Evolutionary conservation across 371 early-diverging fungal genomes (phyloP), one percentile per base, ranked within the genome.

Genomic region (Apophysomyces trapeziformis): DNA sequence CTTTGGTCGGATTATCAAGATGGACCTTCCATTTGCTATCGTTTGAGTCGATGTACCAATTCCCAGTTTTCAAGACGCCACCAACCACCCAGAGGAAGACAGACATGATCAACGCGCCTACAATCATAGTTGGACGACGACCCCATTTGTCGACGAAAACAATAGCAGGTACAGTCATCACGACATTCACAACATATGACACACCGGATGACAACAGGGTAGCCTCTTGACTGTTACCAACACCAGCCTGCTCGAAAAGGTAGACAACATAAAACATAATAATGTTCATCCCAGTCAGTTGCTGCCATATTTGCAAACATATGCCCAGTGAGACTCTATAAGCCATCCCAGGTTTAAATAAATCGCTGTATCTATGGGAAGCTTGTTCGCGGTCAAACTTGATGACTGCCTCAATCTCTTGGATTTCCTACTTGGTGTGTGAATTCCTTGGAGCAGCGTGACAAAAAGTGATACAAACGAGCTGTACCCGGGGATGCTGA

Each of bases 201-300:
- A 90, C 73, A 16, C 85, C 87, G 6, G 87, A 87, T 14, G 89
- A 87, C 32, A 83, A 69, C 65, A 89, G 73, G 61, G 74, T 75
- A 37, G 84, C 80, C n/a, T 78, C 68, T 50, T 74, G 57, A 38
- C 68, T 69, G 14, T 64, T 73, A 38, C 45, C 58, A 68, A 90
- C 68, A 57, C 90, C 89, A 26, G 88, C 85, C 32, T 84, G 83
- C 63, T 84, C 71, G 78, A 90, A 89, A 58, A 92, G 80, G 11
- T 73, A 80, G 18, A 87, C 86, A 11, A 88, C 86, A 70, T 87
- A 90, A 77, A 88, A 90, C 87, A 90, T 88, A 65, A 89, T 83
- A 38, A 85, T 84, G 68, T 90, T 92, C 80, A 92, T 89, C 37
- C 92, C 92, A 1, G 88, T 89, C n/a, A 90, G 77, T 68, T 92